These are phyloP conservation scores for Rhodocollybia butyracea DNA, from an alignment of 768 basidiomycete genomes.

Conservation along the genomic window DNA sequence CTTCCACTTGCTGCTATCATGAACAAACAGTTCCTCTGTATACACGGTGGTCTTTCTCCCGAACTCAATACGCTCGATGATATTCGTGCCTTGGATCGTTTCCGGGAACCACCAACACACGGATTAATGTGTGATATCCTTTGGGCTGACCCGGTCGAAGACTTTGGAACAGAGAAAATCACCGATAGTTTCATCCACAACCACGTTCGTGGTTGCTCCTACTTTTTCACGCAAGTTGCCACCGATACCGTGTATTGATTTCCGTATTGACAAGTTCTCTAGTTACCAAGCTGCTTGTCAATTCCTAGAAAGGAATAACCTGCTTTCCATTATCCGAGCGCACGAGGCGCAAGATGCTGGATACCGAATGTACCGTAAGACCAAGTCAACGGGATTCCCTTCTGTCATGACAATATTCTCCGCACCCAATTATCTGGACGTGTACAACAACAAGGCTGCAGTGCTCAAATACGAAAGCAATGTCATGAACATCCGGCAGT, in stretches of 20 bases:
- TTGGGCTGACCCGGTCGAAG: slow-evolving; percentile 98
- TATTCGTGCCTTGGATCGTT: slow-evolving; percentile 91
- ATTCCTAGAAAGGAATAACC: slow-evolving; percentile 95
- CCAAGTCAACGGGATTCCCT: slow-evolving; percentile 96
- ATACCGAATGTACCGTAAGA: slow-evolving; percentile 99
- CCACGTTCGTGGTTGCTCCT: slow-evolving; percentile 94
- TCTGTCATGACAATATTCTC: slow-evolving; percentile 99
- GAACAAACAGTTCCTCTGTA: slow-evolving; percentile 99
- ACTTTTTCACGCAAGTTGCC: slow-evolving; percentile 66
- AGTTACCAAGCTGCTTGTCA: slow-evolving; percentile 97
- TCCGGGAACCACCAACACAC: slow-evolving; percentile 96
- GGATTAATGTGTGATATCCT: slow-evolving; percentile 99
- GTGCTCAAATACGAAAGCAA: slow-evolving; percentile 99
- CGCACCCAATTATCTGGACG: slow-evolving; percentile 96
- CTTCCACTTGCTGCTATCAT: slow-evolving; percentile 95
- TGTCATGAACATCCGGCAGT: slow-evolving; percentile 97
- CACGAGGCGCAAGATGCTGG: slow-evolving; percentile 99
- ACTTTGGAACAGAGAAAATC: slow-evolving; percentile 93
- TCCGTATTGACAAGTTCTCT: slow-evolving; percentile 11
- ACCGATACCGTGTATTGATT: neutral
- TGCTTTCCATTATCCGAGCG: slow-evolving; percentile 94
- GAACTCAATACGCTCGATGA: slow-evolving; percentile 96
- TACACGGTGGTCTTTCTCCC: slow-evolving; percentile 95
- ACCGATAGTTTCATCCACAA: slow-evolving; percentile 92
- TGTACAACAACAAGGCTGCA: slow-evolving; percentile 99